Conservation (phyloP, 2,329 filamentous ascomycete species). For the Apiospora sp. region DNA sequence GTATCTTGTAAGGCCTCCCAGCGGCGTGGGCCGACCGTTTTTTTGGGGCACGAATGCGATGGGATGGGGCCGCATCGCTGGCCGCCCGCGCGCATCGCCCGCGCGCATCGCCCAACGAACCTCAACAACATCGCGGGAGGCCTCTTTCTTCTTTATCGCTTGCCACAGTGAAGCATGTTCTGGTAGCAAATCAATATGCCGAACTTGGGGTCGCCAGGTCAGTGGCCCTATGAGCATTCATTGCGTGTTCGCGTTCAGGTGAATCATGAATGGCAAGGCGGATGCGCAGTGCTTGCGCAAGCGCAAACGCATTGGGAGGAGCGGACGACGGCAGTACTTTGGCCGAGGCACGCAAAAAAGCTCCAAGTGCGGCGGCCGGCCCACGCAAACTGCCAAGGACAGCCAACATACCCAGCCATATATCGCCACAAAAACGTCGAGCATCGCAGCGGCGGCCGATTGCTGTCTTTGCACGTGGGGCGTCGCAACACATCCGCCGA, state of each 20-base stretch:
- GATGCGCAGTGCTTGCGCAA: constrained; percentile 5
- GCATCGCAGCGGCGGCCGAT: not conserved
- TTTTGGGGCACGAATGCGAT: not conserved
- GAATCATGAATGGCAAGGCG: not conserved
- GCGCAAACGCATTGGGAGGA: constrained; percentile 2
- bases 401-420: not conserved
- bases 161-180: not conserved
- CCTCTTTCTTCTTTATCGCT: not conserved
- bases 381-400: constrained; percentile 11
- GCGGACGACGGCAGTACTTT: not conserved
- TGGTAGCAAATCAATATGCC: not conserved
- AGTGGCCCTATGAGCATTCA: not conserved
- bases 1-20: constrained; percentile 13
- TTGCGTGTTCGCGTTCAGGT: constrained; percentile 13
- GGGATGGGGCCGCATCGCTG: constrained; percentile 20
- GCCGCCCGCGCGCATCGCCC: constrained; percentile 19
- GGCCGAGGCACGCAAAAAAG: not conserved
- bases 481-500: not conserved
- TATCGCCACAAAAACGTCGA: constrained; percentile 16
- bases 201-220: constrained; percentile 1
- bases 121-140: not conserved
- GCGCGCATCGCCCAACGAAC: constrained; percentile 16
- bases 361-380: not conserved
- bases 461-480: constrained; percentile 10
- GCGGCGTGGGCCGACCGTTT: not conserved